Conservation (phyloP, 257 asterid species). For the Penstemon newberryi region DNA sequence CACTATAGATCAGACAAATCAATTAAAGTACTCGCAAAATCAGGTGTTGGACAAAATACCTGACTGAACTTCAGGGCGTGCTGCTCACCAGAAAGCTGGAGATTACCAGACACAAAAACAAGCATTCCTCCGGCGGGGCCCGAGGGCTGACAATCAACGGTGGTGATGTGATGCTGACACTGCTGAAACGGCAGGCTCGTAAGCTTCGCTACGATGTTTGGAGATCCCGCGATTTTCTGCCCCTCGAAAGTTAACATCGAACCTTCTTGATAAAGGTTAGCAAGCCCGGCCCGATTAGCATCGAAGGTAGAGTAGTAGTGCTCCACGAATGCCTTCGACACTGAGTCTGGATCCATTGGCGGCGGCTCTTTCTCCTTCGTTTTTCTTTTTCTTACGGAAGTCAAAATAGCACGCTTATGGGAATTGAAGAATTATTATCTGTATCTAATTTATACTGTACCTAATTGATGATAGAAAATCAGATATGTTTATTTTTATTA, state of each 20-base stretch:
- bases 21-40: not conserved
- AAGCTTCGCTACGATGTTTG: constrained; percentile 23
- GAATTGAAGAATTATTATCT: too few relatives aligned
- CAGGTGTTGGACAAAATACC: not conserved
- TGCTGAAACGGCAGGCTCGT: constrained; percentile 20
- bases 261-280: constrained; percentile 28
- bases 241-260: constrained; percentile 38
- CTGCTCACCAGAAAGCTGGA: constrained; percentile 20
- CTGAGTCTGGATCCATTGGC: constrained; percentile 36
- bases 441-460: too few relatives aligned
- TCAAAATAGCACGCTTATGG: not conserved
- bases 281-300: constrained; percentile 30
- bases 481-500: too few relatives aligned
- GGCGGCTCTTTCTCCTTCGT: constrained; percentile 13
- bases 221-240: constrained; percentile 32
- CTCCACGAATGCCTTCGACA: constrained; percentile 35
- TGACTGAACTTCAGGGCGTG: constrained; percentile 20
- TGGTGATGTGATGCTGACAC: constrained; percentile 24
- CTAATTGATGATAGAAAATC: too few relatives aligned
- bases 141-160: constrained; percentile 27
- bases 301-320: constrained; percentile 35
- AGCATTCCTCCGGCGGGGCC: constrained; percentile 25
- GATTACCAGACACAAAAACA: constrained; percentile 23
- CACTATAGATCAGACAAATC: not conserved
- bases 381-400: not conserved